Evolutionary conservation across 352 stramenopile genomes (phyloP), one percentile per base, ranked within the genome.

Genomic region (Phytophthora cactorum): DNA sequence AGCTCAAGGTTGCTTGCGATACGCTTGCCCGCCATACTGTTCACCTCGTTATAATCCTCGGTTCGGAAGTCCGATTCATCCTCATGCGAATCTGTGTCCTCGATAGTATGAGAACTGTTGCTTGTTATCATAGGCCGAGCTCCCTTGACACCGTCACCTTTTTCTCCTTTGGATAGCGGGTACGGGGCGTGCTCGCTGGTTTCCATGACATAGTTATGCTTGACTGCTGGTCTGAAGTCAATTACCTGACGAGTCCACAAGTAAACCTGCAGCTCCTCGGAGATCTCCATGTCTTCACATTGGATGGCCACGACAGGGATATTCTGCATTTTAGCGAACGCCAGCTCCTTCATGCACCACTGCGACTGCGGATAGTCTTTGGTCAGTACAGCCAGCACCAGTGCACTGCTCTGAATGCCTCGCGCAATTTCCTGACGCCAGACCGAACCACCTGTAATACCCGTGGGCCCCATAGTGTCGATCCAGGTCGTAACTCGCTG

Each of bases 321-420:
- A 50, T 93, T 93, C 66, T 93, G 83, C 79, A 91, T 88, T 52
- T 93, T 93, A 22, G 88, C 88, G 59, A 94, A 94, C 6, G 88
- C 88, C 5, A 96, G 66, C 58, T 96, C 88, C 50, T 94, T 94
- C 86, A 96, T 93, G 59, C 88, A 96, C 84, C 85, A 93, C 52
- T 93, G 85, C 7, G 84, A 93, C 32, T 78, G 31, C 1, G 87
- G 82, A 44, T 95, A 95, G 38, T 95, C 85, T n/a, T 76, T 73
- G 1, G 82, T 93, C 14, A 95, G 73, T 28, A 95, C 59, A 31
- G 84, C 83, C 6, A 95, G 58, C 43, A 95, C 85, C 1, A 95
- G 72, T 2, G 87, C 85, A 44, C 84, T 91, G 17, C 77, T 87
- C 9, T 88, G 77, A 36, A 95, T 95, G 12, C 85, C 87, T 25